Percentiles rank a stretch among this genome's conserved stretches.
These are phyloP conservation scores for Lophium mytilinum DNA, from an alignment of 495 filamentous ascomycete species.

Conservation along the genomic window DNA sequence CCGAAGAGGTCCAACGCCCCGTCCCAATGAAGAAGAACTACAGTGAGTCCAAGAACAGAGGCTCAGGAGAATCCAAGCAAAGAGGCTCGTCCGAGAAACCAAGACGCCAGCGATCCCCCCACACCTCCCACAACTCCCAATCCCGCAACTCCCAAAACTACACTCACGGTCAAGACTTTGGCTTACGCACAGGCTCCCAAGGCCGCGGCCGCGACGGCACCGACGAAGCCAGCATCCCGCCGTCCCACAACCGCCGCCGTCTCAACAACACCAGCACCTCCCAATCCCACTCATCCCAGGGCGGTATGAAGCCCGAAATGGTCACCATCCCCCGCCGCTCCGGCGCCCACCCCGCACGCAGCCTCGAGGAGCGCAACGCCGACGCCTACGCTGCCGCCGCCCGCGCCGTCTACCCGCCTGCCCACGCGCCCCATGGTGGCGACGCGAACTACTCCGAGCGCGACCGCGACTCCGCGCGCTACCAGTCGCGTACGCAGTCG, in stretches of 20 bases:
- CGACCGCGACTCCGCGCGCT: neutral
- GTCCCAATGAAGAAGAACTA: conserved; percentile 1
- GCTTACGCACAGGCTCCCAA: neutral
- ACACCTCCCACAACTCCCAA: too few species aligned
- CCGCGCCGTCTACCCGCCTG: neutral
- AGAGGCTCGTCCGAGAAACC: too few species aligned
- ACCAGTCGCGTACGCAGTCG: neutral
- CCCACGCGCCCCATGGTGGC: neutral
- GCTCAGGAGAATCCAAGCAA: too few species aligned
- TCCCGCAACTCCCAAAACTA: neutral
- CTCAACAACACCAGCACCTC: conserved; percentile 2
- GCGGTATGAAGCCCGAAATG: neutral
- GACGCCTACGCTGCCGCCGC: neutral
- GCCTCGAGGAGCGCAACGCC: neutral
- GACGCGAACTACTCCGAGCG: neutral
- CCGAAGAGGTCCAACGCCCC: conserved; percentile 13
- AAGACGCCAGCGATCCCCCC: too few species aligned
- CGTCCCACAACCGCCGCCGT: neutral
- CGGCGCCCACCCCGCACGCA: neutral
- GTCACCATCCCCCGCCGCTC: too few species aligned
- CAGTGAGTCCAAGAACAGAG: neutral
- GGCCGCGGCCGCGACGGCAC: conserved; percentile 17
- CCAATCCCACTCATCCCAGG: neutral
- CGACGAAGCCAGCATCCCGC: conserved; percentile 10
- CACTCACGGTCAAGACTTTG: neutral